These are phyloP conservation scores for Sphaerulina populicola DNA, from an alignment of 2,329 filamentous ascomycete genomes.

Conservation along the genomic window DNA sequence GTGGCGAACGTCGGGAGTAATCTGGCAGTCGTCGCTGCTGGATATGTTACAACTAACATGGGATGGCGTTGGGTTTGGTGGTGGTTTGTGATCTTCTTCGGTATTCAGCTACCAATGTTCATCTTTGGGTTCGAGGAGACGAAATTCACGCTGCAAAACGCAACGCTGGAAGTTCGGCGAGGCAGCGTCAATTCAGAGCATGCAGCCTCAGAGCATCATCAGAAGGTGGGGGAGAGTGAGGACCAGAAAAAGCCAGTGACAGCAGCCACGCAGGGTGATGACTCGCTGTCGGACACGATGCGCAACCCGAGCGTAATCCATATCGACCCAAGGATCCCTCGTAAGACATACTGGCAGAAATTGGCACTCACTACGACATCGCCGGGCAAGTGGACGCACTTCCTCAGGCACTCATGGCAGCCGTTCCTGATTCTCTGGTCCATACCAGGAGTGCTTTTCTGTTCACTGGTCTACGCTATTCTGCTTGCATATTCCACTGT, in stretches of 20 bases:
- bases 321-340: slow-evolving; percentile 30
- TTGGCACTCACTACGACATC: slow-evolving; percentile 34
- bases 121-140: slow-evolving; percentile 41
- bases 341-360: slow-evolving; percentile 40
- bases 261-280: slow-evolving; percentile 7
- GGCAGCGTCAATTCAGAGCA: neutral
- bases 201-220: neutral
- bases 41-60: slow-evolving; percentile 36
- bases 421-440: slow-evolving; percentile 34
- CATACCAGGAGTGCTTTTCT: slow-evolving; percentile 36
- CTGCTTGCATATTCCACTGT: slow-evolving; percentile 36
- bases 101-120: slow-evolving; percentile 34
- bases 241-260: slow-evolving; percentile 8
- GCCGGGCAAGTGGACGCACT: slow-evolving; percentile 24
- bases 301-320: slow-evolving; percentile 21
- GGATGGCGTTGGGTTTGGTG: slow-evolving; percentile 46
- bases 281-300: slow-evolving; percentile 1
- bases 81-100: slow-evolving; percentile 39
- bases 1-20: slow-evolving; percentile 32
- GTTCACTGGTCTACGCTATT: slow-evolving; percentile 34
- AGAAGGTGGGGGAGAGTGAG: neutral
- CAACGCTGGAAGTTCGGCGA: slow-evolving; percentile 13
- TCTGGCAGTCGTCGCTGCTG: slow-evolving; percentile 36
- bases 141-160: slow-evolving; percentile 20
- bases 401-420: slow-evolving; percentile 34